Percentiles rank a stretch among this genome's conserved stretches.
phyloP scores from a whole-genome alignment of 2,329 filamentous ascomycete species.

The Penicillium hesseltinei region DNA sequence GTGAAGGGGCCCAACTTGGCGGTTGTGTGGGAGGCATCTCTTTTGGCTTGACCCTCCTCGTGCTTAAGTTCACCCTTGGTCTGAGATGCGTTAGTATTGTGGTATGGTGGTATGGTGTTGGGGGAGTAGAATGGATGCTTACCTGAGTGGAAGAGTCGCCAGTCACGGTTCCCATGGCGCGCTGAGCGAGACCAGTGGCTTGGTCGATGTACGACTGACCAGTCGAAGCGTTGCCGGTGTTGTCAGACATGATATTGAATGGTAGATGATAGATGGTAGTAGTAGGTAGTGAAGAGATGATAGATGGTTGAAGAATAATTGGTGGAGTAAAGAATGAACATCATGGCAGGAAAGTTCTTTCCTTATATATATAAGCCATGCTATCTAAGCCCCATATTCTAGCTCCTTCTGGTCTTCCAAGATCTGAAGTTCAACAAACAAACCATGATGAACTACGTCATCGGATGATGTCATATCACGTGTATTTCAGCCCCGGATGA shows the following conservation, averaged over 20 bases:
- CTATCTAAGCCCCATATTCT: not conserved
- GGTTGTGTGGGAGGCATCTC: constrained; percentile 69
- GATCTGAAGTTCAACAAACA: constrained; percentile 1
- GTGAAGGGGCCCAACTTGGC: constrained; percentile 71
- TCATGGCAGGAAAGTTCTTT: not conserved
- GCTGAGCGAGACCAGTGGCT: constrained; percentile 71
- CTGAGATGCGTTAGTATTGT: constrained; percentile 48
- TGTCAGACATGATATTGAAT: constrained; percentile 29
- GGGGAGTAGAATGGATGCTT: constrained; percentile 10
- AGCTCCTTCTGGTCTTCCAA: not conserved
- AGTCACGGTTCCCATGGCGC: constrained; percentile 67
- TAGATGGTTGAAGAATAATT: not conserved
- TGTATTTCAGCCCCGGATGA: not conserved
- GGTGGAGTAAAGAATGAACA: not conserved
- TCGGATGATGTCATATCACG: constrained; percentile 23
- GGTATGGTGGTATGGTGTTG: not conserved
- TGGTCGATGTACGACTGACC: constrained; percentile 74
- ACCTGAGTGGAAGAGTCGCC: constrained; percentile 69
- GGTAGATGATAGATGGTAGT: constrained; percentile 4
- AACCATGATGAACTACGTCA: constrained; percentile 21
- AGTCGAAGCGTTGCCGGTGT: constrained; percentile 59
- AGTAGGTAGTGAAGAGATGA: not conserved
- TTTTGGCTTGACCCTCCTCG: constrained; percentile 62
- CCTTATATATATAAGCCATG: constrained; percentile 2
- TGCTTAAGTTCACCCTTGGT: constrained; percentile 65